Evolutionary conservation across 257 asterid species (phyloP).

Genomic region (Solanum chilense): DNA sequence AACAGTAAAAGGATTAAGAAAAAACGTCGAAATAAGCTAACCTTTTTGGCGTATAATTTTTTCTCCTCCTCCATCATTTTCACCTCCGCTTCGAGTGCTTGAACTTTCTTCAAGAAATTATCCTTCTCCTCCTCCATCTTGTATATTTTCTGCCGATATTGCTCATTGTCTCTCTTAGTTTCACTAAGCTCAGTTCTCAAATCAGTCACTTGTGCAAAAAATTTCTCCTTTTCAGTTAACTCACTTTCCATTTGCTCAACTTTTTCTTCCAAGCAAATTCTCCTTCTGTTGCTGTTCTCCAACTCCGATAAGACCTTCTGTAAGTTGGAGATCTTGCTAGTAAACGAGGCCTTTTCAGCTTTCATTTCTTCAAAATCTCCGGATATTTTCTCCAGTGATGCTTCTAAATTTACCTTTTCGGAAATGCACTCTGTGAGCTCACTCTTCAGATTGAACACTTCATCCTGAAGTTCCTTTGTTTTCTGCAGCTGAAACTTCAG

Average conservation of each 20-base stretch:
- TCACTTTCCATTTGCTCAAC: constrained; percentile 39
- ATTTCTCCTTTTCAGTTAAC: constrained; percentile 29
- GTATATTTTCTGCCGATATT: constrained; percentile 41
- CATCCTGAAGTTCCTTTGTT: constrained; percentile 38
- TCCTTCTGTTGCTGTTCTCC: constrained; percentile 50
- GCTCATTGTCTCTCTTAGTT: constrained; percentile 30
- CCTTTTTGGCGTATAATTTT: constrained; percentile 27
- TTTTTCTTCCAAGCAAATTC: constrained; percentile 37
- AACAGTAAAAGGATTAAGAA: neutral
- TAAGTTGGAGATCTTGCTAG: constrained; percentile 25
- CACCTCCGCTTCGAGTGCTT: constrained; percentile 42
- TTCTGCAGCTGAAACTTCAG: constrained; percentile 48
- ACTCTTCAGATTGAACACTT: constrained; percentile 30
- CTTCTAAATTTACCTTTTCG: constrained; percentile 47
- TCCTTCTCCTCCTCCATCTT: constrained; percentile 54
- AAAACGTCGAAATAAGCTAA: neutral
- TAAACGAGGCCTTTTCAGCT: constrained; percentile 35
- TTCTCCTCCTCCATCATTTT: constrained; percentile 29
- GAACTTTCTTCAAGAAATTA: constrained; percentile 37
- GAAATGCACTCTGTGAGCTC: constrained; percentile 27
- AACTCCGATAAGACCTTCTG: constrained; percentile 26
- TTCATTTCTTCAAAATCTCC: constrained; percentile 38
- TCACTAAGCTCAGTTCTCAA: constrained; percentile 37
- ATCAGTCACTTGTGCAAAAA: constrained; percentile 18
- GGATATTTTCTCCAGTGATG: constrained; percentile 16